These are phyloP conservation scores for Wickerhamiella occidentalis DNA, from an alignment of 805 yeast genomes.

Conservation along the genomic window DNA sequence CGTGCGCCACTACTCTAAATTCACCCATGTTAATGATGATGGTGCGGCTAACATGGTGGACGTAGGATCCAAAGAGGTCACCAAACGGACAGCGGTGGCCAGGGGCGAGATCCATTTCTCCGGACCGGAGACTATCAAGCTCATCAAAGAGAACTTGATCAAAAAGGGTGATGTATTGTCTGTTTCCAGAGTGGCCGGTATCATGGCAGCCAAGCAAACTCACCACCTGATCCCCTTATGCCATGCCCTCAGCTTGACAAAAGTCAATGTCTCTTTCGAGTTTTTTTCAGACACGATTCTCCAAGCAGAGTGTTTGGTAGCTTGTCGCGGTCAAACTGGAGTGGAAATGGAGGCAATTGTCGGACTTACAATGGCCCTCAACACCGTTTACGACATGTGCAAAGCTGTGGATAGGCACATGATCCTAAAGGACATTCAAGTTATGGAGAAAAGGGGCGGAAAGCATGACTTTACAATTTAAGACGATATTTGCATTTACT, in stretches of 20 bases:
- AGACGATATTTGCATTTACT: neutral
- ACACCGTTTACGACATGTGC: conserved; percentile 47
- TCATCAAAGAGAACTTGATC: conserved; percentile 30
- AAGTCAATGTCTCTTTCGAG: conserved; percentile 29
- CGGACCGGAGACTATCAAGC: conserved; percentile 24
- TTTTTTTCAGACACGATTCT: conserved; percentile 23
- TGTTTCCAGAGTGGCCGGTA: conserved; percentile 39
- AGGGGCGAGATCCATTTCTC: conserved; percentile 34
- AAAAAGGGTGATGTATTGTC: conserved; percentile 44
- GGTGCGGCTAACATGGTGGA: conserved; percentile 43
- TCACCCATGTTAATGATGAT: conserved; percentile 32
- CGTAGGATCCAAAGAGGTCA: conserved; percentile 31
- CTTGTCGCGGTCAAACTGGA: conserved; percentile 41
- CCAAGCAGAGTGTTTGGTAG: conserved; percentile 31
- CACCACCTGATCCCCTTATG: conserved; percentile 39
- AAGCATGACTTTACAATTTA: conserved; percentile 25
- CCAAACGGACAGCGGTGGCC: conserved; percentile 36
- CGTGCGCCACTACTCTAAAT: conserved; percentile 8
- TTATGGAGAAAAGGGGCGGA: conserved; percentile 36
- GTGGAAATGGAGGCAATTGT: conserved; percentile 48
- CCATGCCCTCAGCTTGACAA: conserved; percentile 37
- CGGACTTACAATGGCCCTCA: conserved; percentile 35
- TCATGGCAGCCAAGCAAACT: conserved; percentile 41
- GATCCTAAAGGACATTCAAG: conserved; percentile 32
- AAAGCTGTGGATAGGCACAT: conserved; percentile 43